Conservation (phyloP, 371 early-diverging fungal species). For the Mortierella sp. region DNA sequence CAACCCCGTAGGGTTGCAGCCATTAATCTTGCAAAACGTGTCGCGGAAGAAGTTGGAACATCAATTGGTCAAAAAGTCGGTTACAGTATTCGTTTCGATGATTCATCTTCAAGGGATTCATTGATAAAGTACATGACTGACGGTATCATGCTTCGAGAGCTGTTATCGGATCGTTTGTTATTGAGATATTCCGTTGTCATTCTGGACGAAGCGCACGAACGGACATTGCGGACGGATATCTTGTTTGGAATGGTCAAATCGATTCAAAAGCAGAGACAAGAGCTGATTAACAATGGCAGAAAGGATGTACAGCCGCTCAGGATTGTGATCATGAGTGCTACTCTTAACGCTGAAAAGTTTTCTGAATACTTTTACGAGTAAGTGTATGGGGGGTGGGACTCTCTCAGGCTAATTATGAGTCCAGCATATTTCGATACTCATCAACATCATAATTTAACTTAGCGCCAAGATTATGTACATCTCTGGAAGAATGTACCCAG, state of each 20-base stretch:
- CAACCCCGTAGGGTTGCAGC: constrained; percentile 99
- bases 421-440: background rate
- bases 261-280: constrained; percentile 76
- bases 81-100: constrained; percentile 98
- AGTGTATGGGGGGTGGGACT: background rate
- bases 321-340: constrained; percentile 98
- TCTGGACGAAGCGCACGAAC: constrained; percentile 99
- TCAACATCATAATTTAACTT: background rate
- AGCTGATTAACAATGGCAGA: constrained; percentile 60
- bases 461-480: constrained; percentile 86
- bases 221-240: constrained; percentile 97
- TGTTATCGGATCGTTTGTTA: constrained; percentile 86
- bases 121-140: constrained; percentile 97
- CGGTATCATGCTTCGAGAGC: constrained; percentile 97
- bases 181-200: constrained; percentile 88
- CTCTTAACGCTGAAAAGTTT: constrained; percentile 93
- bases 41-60: constrained; percentile 90
- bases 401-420: no score
- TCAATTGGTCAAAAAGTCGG: constrained; percentile 87
- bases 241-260: constrained; percentile 95
- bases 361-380: constrained; percentile 85
- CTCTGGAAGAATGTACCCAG: constrained; percentile 91
- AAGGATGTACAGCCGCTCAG: constrained; percentile 71
- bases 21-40: constrained; percentile 93
- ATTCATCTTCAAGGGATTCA: constrained; percentile 85